A percentile compares a stretch with the other conserved stretches of the same genome.
Evolutionary conservation across 2,329 filamentous ascomycete genomes (phyloP).

Genomic region (Fusarium sterilihyphosum): DNA sequence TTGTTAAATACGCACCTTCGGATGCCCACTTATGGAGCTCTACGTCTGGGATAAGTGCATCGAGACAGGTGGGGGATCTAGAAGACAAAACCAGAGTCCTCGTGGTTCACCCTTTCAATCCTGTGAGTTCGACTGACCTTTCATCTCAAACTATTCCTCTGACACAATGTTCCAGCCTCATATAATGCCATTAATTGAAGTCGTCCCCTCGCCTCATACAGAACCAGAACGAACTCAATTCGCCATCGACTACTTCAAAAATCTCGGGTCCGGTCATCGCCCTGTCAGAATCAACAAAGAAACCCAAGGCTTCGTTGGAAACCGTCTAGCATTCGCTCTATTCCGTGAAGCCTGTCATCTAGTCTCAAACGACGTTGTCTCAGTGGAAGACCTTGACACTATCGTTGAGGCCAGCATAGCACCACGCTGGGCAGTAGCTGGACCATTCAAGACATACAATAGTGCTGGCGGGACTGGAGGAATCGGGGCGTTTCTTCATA

Average conservation of each 20-base stretch:
- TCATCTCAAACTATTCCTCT: fast-evolving
- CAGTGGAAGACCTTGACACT: slow-evolving; percentile 45
- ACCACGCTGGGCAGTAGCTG: slow-evolving; percentile 34
- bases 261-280: slow-evolving; percentile 21
- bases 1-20: neutral
- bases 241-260: slow-evolving; percentile 22
- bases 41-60: slow-evolving; percentile 27
- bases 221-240: slow-evolving; percentile 8
- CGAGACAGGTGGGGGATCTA: slow-evolving; percentile 22
- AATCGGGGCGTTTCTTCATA: slow-evolving; percentile 28
- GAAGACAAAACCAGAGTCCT: slow-evolving; percentile 18
- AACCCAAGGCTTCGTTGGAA: slow-evolving; percentile 28
- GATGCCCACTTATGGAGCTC: slow-evolving; percentile 29
- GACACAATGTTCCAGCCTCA: slow-evolving; percentile 1
- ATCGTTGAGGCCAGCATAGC: slow-evolving; percentile 41
- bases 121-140: neutral
- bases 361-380: slow-evolving; percentile 16
- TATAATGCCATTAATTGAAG: slow-evolving; percentile 34
- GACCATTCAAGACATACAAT: slow-evolving; percentile 38
- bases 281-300: slow-evolving; percentile 34
- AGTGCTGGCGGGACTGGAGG: slow-evolving; percentile 33
- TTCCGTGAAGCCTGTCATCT: slow-evolving; percentile 32
- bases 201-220: slow-evolving; percentile 26
- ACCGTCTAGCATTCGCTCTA: slow-evolving; percentile 25
- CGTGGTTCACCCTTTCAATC: slow-evolving; percentile 35